A percentile compares a stretch with the other conserved stretches of the same genome.
These are phyloP conservation scores for Yarrowia osloensis DNA, from an alignment of 805 yeast genomes.

Conservation along the genomic window DNA sequence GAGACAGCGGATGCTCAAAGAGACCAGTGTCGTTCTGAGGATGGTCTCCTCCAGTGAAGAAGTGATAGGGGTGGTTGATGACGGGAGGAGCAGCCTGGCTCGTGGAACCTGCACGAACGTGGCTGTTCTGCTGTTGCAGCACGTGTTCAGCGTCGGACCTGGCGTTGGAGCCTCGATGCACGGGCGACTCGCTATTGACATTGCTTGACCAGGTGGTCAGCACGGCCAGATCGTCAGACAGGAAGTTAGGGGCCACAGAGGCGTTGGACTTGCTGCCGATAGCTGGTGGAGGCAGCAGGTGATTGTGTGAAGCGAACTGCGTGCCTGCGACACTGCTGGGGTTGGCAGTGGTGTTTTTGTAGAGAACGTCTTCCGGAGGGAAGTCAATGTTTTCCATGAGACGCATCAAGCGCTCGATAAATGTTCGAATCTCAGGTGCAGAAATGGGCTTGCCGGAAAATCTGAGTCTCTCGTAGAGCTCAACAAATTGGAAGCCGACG, in stretches of 20 bases:
- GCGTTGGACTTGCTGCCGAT: constrained; percentile 18
- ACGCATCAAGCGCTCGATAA: constrained; percentile 49
- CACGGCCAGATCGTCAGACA: constrained; percentile 9
- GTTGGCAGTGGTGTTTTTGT: constrained; percentile 13
- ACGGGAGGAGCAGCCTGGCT: neutral
- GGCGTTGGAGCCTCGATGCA: constrained; percentile 16
- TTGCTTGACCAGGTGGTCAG: constrained; percentile 26
- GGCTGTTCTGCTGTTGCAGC: constrained; percentile 16
- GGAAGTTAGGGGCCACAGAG: constrained; percentile 9
- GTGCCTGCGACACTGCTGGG: constrained; percentile 16
- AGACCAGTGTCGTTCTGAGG: constrained; percentile 20
- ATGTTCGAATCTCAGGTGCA: constrained; percentile 59
- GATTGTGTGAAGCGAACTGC: constrained; percentile 5
- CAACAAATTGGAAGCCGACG: constrained; percentile 45
- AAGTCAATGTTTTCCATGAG: constrained; percentile 25
- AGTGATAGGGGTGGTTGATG: constrained; percentile 18
- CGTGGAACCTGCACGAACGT: constrained; percentile 3
- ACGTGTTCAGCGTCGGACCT: constrained; percentile 7
- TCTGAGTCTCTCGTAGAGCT: constrained; percentile 64
- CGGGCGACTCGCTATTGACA: constrained; percentile 19
- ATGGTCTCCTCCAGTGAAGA: constrained; percentile 6
- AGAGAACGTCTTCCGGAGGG: constrained; percentile 14
- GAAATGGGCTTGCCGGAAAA: constrained; percentile 64
- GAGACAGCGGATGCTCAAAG: constrained; percentile 9
- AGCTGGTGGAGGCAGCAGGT: neutral